These are phyloP conservation scores for Lipomyces mesembrius DNA, from an alignment of 805 yeast genomes.

Conservation along the genomic window DNA sequence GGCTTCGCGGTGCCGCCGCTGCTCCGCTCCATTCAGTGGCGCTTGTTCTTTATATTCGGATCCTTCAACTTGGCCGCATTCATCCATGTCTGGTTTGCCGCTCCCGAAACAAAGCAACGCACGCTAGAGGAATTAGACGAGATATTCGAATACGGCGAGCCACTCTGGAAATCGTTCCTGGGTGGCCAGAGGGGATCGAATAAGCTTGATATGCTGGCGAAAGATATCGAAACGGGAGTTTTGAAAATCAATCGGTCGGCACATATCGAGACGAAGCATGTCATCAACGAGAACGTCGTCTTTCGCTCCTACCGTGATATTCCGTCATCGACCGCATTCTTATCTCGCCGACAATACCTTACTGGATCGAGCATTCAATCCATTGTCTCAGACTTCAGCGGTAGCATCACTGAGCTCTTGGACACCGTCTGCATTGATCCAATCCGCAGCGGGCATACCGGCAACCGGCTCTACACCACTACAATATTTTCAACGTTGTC, in stretches of 20 bases:
- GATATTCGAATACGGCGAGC: conserved; percentile 50
- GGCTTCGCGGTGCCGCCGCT: conserved; percentile 70
- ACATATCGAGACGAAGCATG: conserved; percentile 17
- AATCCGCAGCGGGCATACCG: no score
- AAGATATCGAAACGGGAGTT: conserved; percentile 30
- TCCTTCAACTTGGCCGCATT: conserved; percentile 45
- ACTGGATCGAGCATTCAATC: no score
- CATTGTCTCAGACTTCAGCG: no score
- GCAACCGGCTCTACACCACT: no score
- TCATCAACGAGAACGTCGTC: not conserved
- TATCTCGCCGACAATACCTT: no score
- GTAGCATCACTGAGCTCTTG: no score
- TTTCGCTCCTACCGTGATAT: no score
- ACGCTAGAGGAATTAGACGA: conserved; percentile 69
- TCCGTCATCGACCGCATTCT: no score
- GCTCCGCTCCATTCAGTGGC: conserved; percentile 55
- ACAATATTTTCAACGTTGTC: no score
- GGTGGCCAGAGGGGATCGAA: conserved; percentile 4
- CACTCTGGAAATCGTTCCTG: conserved; percentile 32
- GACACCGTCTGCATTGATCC: no score
- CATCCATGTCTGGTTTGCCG: conserved; percentile 60
- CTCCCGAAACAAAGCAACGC: conserved; percentile 90
- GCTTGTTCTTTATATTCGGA: conserved; percentile 73
- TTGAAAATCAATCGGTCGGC: conserved; percentile 10
- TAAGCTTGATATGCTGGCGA: conserved; percentile 27